Evolutionary conservation across 768 basidiomycete genomes (phyloP), one percentile per base, ranked within the genome.

Genomic region (Mycena amicta): DNA sequence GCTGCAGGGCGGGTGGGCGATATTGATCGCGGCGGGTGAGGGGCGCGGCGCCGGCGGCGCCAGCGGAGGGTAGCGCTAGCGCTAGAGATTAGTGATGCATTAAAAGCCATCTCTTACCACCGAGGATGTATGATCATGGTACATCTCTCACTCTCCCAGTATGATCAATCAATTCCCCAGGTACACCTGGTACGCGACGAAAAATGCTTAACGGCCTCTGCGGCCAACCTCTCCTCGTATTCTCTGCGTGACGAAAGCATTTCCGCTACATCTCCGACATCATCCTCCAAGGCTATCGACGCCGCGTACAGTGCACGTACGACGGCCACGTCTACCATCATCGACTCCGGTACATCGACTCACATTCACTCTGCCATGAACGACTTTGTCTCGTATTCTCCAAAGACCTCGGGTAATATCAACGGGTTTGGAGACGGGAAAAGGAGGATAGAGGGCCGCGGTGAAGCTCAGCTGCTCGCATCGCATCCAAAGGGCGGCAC

Each of bases 321-420:
- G 40, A 56, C 56, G 45, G 53, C 16, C 22, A 57, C 51, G 33
- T 49, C 60, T 50, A 33, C 49, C 55, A 37, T 46, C 50, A 57
- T 63, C 54, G 58, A 64, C 40, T 56, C 59, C 40, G 59, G 62
- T 33, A 50, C 62, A 43, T 56, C 62, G 13, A 37, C 54, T 20
- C 59, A 60, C 52, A 54, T 60, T 51, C 54, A 56, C 50, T 57
- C 54, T 46, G 49, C 40, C 26, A 41, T 33, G 33, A 43, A 27
- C 39, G 59, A 64, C 31, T 64, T 64, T 41, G 43, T 47, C 13
- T 47, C 57, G 5, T 49, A 26, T 33, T 11, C 31, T 33, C 33
- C 41, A 20, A 28, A 54, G 12, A 39, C 20, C 1, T 39, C 54
- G 27, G 40, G 45, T 8, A 31, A 47, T 41, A 50, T 60, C 28